A percentile compares a stretch with the other conserved stretches of the same genome.
phyloP scores from a whole-genome alignment of 352 stramenopile genomes.

The Globisporangium cylindrosporum region DNA sequence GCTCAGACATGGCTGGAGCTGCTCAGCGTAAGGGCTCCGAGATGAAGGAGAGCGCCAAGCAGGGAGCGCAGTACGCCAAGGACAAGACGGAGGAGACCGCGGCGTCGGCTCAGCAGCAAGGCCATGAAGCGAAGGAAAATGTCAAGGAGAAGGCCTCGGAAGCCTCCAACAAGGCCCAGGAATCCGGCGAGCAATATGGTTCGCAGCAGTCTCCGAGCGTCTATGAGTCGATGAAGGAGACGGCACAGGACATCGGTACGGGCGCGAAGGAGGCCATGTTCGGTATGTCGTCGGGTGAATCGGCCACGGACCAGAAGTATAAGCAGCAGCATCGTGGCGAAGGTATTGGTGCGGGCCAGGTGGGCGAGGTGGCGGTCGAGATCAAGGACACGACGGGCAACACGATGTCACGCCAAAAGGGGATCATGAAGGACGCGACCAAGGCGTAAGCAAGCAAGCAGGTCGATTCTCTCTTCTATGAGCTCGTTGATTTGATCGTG shows the following conservation, averaged over 20 bases:
- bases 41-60: conserved; percentile 1
- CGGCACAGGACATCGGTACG: background rate
- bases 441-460: conserved; percentile 2
- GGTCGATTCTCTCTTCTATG: background rate
- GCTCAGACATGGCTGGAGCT: background rate
- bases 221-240: background rate
- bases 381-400: conserved; percentile 15
- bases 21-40: background rate
- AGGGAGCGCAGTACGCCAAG: background rate
- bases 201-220: background rate
- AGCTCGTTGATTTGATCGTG: background rate
- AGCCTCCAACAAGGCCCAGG: background rate
- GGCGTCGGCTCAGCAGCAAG: background rate
- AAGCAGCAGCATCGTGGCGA: background rate
- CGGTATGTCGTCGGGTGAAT: conserved; percentile 3
- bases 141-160: background rate
- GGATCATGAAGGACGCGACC: conserved; percentile 24
- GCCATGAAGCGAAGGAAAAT: background rate
- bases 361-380: conserved; percentile 16
- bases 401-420: conserved; percentile 21
- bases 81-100: conserved; percentile 1
- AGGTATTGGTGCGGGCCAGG: background rate
- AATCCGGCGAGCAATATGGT: background rate
- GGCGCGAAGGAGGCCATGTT: conserved; percentile 1
- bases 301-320: conserved; percentile 8